Evolutionary conservation across 495 filamentous ascomycete species (phyloP), one percentile per base, ranked within the genome.

Genomic region (Talaromyces nanjingensis): DNA sequence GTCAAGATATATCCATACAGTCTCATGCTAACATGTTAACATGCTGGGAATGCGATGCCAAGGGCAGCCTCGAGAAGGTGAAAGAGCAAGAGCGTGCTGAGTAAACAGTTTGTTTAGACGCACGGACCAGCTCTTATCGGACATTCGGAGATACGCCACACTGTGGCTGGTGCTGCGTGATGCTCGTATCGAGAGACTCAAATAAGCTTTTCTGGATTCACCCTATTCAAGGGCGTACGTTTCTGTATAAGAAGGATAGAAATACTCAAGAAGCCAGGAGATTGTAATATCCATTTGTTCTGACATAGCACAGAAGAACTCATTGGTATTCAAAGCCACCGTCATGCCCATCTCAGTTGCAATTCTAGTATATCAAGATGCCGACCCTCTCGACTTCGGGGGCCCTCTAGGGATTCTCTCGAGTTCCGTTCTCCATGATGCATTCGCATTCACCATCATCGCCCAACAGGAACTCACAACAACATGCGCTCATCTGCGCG

Each of bases 391-490:
- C 14, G 37, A 42, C 14, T 42, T 42, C 37, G 37, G 37, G 37
- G 37, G 37, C 37, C 37, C 37, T 16, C 37, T 42, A 42, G 37
- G 37, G 37, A 42, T 42, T 1, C 37, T 42, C 37, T 42, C 37
- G 3, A 42, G 37, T 9, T 42, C 37, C 16, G 37, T 42, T 42
- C 37, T 42, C 14, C 37, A 58, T 31, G 16, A 33, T 31, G 55
- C 55, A 18, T 58, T 58, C 25, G 34, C 55, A 16, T 58, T 58
- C 55, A 58, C 29, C 12, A 20, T 58, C 55, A 58, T 58, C 16
- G 55, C 55, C 5, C 29, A 58, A 31, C 33, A 27, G n/a, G 29
- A 58, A 37, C 8, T 58, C 24, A 58, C 55, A 33, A 27, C 9
- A 18, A 58, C 55, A 34, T 58, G 55, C 55, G 27, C 24, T 58